Evolutionary conservation across 2,329 filamentous ascomycete species (phyloP), one percentile per base, ranked within the genome.

Genomic region (Verticillium zaregamsianum): DNA sequence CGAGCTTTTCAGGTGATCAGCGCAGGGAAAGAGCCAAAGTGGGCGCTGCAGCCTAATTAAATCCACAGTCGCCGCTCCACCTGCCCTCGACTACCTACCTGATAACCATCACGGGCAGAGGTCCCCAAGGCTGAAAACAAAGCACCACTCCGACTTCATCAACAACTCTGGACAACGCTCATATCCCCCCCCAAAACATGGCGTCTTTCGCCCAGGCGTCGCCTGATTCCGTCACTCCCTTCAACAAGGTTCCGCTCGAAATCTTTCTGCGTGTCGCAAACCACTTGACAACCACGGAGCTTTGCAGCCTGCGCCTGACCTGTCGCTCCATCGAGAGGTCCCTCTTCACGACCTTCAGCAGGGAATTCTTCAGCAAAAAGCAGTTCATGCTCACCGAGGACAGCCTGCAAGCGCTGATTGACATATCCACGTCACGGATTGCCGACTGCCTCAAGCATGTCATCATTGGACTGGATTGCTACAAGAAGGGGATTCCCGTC

Each of bases 361-460:
- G 76, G 28, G 86, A 89, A 65, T 90, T 88, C 76, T 90, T 91
- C 73, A 78, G 76, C 58, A 86, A 85, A 70, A 85, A 83, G 67
- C 86, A 90, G 68, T 90, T 90, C 72, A 87, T 88, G 82, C 68
- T 89, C 60, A 82, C 81, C 2, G 75, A 83, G 37, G 73, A 78
- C 66, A 89, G 86, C 66, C 74, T 89, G 11, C 77, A 82, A 59
- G 76, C 81, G 0, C 75, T 89, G 12, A 64, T 82, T 71, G 75
- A 82, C 68, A 84, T 86, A 39, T 79, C 83, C n/a, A 76, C 78
- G 61, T 78, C 75, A 20, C 75, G 76, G 0, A 65, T 86, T 17
- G 73, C 74, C 0, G 63, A 67, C 0, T 69, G 72, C 39, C 66
- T 86, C 15, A 73, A 69, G 7, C 74, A 80, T 63, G 77, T 86